These are phyloP conservation scores for Penicillium sp. DNA, from an alignment of 2,329 filamentous ascomycete genomes.

Conservation along the genomic window DNA sequence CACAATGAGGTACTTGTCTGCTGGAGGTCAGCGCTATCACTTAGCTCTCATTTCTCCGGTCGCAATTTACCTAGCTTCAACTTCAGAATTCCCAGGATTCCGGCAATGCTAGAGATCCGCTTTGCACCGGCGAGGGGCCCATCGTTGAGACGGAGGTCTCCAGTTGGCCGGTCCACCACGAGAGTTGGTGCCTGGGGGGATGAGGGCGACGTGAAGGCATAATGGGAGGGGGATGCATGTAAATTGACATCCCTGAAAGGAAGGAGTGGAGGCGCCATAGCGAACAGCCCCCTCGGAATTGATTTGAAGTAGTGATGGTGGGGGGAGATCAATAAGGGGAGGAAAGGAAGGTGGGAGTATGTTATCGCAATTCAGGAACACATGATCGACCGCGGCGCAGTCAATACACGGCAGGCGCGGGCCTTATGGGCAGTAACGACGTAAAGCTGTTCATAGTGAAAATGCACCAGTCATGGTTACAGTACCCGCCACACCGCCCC, in stretches of 20 bases:
- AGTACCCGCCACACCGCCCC: constrained; percentile 26
- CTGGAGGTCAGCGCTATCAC: constrained; percentile 11
- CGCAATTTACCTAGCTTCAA: constrained; percentile 74
- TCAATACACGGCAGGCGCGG: constrained; percentile 11
- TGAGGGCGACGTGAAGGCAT: constrained; percentile 95
- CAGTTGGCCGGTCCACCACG: constrained; percentile 86
- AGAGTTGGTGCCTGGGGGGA: constrained; percentile 85
- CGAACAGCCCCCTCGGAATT: constrained; percentile 32
- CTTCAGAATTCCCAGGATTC: constrained; percentile 91
- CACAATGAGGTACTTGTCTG: constrained; percentile 93
- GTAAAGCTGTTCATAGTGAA: neutral
- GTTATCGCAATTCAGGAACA: constrained; percentile 19
- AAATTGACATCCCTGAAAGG: constrained; percentile 98
- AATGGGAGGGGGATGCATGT: constrained; percentile 85
- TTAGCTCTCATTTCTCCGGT: neutral
- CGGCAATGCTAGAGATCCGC: constrained; percentile 89
- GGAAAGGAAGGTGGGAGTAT: constrained; percentile 6
- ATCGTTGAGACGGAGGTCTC: constrained; percentile 83
- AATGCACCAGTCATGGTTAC: constrained; percentile 6
- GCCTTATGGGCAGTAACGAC: constrained; percentile 1
- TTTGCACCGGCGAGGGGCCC: constrained; percentile 73
- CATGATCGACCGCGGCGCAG: constrained; percentile 20
- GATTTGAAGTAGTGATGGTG: constrained; percentile 1
- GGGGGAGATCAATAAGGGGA: constrained; percentile 4
- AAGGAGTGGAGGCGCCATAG: constrained; percentile 45